Conservation (phyloP, 345 rosid genomes). For the Isatis tinctoria region DNA sequence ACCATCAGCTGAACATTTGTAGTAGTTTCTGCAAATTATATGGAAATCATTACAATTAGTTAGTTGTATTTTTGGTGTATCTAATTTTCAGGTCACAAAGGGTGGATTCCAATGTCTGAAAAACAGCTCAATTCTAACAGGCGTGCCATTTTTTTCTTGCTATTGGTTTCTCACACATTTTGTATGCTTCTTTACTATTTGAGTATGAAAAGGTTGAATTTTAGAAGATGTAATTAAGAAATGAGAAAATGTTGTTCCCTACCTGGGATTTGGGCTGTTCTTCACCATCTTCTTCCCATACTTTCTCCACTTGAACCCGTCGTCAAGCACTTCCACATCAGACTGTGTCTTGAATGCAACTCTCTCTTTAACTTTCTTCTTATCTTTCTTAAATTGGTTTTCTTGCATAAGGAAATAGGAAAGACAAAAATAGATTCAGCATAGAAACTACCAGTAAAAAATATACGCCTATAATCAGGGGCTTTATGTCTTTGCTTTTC, state of each 20-base stretch:
- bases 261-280: constrained; percentile 94
- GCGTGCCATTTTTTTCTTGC: neutral
- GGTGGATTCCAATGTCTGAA: neutral
- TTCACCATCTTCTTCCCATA: constrained; percentile 98
- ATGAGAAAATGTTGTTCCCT: constrained; percentile 4
- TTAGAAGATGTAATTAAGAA: neutral
- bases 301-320: constrained; percentile 94
- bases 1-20: constrained; percentile 63
- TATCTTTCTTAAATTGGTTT: constrained; percentile 32
- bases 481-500: neutral
- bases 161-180: neutral
- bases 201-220: neutral
- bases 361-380: constrained; percentile 48
- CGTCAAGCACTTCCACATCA: constrained; percentile 76
- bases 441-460: neutral
- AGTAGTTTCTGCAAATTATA: constrained; percentile 66
- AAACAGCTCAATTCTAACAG: neutral
- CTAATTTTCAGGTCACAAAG: constrained; percentile 5
- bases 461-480: neutral
- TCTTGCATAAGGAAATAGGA: constrained; percentile 4
- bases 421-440: neutral
- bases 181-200: neutral
- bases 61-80: neutral
- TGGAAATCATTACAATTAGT: neutral
- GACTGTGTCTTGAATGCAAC: constrained; percentile 79